Evolutionary conservation across 495 filamentous ascomycete genomes (phyloP), one percentile per base, ranked within the genome.

Genomic region (Podospora bellae-mahoneyi): DNA sequence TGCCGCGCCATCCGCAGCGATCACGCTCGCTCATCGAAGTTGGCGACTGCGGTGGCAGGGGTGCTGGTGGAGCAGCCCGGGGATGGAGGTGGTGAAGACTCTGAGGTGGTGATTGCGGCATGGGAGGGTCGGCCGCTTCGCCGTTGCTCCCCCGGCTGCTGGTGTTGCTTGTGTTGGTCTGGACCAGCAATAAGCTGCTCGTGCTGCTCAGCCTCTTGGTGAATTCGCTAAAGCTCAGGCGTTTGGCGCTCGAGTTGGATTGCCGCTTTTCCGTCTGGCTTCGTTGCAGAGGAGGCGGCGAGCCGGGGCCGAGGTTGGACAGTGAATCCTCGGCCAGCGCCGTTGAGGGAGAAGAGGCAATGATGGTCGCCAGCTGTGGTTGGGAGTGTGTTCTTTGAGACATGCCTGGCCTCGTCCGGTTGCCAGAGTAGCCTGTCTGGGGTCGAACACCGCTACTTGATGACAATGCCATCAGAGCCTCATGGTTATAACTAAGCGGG

Each of bases 221-320:
- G 67, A 86, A 86, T 32, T 87, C 85, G 68, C 77, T 80, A 66
- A 86, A 86, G 69, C 80, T 83, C 3, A 86, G 77, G 54, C 82
- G 73, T 71, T 84, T 87, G 32, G 66, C 66, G 70, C 74, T 76
- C 32, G 76, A 84, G 16, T 77, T 78, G 23, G 83, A 85, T 13
- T 78, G 77, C 20, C 83, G 80, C 66, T 83, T 82, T 65, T 82
- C 80, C 15, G 62, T 65, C 16, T 62, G 58, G 65, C 69, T 68
- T 55, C 71, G 73, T 7, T 73, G 71, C 27, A 70, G 20, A 62
- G 65, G 62, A n/a, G 72, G 62, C 1, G 67, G 56, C n/a, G 70
- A 67, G 0, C 71, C 66, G 3, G 70, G 56, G 4, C 68, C 68
- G 60, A 72, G 61, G 55, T 63, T 68, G 53, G 73, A 68, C 16